These are phyloP conservation scores for Colletotrichum aenigma DNA, from an alignment of 2,329 filamentous ascomycete genomes.

Conservation along the genomic window DNA sequence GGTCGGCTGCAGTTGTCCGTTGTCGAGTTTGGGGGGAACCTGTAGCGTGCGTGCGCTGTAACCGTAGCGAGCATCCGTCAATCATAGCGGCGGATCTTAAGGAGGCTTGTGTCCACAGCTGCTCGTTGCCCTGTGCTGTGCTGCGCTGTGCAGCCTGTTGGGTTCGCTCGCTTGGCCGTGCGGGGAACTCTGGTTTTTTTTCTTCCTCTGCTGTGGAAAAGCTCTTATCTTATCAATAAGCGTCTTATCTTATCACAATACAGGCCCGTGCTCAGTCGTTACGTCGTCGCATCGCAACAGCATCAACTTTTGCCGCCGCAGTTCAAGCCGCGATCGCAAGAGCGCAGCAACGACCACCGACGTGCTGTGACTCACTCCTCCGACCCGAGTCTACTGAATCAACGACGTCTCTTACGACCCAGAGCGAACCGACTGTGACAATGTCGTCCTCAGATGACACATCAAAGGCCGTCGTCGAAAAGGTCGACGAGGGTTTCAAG, in stretches of 20 bases:
- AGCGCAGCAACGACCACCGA: background rate
- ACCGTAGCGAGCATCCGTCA: background rate
- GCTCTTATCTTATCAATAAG: background rate
- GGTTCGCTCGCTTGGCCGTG: background rate
- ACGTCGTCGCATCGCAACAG: background rate
- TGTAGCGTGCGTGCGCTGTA: background rate
- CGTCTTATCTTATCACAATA: background rate
- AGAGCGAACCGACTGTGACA: background rate
- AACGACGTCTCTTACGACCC: background rate
- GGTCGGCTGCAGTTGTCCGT: background rate
- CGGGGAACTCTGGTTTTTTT: background rate
- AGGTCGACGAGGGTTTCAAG: conserved; percentile 6
- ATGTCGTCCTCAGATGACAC: background rate
- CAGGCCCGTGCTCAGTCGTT: background rate
- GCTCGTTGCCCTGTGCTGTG: background rate
- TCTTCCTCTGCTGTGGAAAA: background rate
- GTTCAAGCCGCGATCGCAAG: background rate
- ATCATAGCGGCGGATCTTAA: conserved; percentile 15
- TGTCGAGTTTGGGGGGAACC: background rate
- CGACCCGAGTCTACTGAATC: background rate
- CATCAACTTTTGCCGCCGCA: background rate
- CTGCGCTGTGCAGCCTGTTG: background rate
- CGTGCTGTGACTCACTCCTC: background rate
- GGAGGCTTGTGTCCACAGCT: background rate
- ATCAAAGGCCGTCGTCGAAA: background rate